Percentiles rank a stretch among this genome's conserved stretches.
phyloP scores from a whole-genome alignment of 768 basidiomycete genomes.

The Lepiota brunneoincarnata region DNA sequence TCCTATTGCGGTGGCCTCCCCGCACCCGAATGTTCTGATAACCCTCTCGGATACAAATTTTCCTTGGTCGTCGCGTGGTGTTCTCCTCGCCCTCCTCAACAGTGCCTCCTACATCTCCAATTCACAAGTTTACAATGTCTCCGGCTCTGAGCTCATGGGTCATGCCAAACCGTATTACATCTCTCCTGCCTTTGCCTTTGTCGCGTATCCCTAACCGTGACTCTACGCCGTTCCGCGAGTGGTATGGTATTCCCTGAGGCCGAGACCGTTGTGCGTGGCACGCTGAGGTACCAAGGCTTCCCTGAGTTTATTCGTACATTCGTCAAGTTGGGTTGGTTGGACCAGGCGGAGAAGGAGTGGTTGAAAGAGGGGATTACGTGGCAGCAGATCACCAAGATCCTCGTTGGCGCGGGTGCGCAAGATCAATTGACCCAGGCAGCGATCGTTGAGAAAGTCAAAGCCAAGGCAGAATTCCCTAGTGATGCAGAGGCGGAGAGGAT shows the following conservation, averaged over 20 bases:
- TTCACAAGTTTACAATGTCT: slow-evolving; percentile 61
- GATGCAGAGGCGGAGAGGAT: slow-evolving; percentile 72
- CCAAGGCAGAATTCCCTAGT: slow-evolving; percentile 70
- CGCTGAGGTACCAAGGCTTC: slow-evolving; percentile 95
- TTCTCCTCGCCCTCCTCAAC: slow-evolving; percentile 93
- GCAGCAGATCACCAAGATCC: slow-evolving; percentile 78
- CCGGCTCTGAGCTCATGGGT: slow-evolving; percentile 84
- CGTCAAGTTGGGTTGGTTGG: slow-evolving; percentile 85
- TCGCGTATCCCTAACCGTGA: slow-evolving; percentile 97
- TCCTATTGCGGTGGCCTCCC: slow-evolving; percentile 97
- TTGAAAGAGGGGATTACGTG: slow-evolving; percentile 73
- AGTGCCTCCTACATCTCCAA: slow-evolving; percentile 75
- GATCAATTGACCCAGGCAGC: slow-evolving; percentile 44
- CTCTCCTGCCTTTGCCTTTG: slow-evolving; percentile 92
- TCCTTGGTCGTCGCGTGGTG: slow-evolving; percentile 97
- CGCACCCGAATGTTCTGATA: slow-evolving; percentile 85
- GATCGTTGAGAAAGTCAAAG: slow-evolving; percentile 70
- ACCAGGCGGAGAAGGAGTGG: slow-evolving; percentile 75
- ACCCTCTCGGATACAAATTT: slow-evolving; percentile 99
- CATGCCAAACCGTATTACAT: slow-evolving; percentile 93
- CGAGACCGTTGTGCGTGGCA: slow-evolving; percentile 89
- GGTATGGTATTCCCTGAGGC: slow-evolving; percentile 93
- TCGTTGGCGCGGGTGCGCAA: slow-evolving; percentile 63
- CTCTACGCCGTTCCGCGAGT: slow-evolving; percentile 86
- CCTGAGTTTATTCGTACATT: slow-evolving; percentile 89